phyloP scores from a whole-genome alignment of 441 rosid genomes.

The Omphalea diandra region DNA sequence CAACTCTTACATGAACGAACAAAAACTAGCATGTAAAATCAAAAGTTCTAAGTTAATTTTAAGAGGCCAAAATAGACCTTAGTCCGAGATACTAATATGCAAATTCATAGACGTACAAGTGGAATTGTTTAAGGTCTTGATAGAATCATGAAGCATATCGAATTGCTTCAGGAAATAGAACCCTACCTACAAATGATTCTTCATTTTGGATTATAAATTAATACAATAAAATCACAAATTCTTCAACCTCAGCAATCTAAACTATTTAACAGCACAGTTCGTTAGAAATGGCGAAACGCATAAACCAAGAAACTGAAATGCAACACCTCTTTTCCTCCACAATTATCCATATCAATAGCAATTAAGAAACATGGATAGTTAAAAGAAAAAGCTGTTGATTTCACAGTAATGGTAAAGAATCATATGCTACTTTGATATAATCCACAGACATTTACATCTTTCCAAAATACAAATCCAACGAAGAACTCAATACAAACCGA shows the following conservation, averaged over 20 bases:
- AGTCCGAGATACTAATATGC: not conserved
- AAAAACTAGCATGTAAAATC: not conserved
- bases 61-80: not conserved
- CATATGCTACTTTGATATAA: not conserved
- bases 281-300: not conserved
- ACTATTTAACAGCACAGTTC: not conserved
- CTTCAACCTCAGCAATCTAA: not conserved
- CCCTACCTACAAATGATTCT: not conserved
- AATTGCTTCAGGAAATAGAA: not conserved
- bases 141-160: not conserved
- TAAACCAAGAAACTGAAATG: not conserved
- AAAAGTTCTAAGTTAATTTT: not conserved
- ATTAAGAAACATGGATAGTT: not conserved
- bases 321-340: not conserved
- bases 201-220: not conserved
- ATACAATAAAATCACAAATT: not conserved
- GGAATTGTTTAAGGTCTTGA: not conserved
- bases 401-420: not conserved
- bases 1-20: not conserved
- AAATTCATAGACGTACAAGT: not conserved
- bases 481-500: not conserved
- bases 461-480: not conserved
- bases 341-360: not conserved
- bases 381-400: not conserved
- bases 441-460: conserved; percentile 11